Base-by-base conservation (phyloP, 495 filamentous ascomycete genomes). In the Neurospora cerealis region DNA sequence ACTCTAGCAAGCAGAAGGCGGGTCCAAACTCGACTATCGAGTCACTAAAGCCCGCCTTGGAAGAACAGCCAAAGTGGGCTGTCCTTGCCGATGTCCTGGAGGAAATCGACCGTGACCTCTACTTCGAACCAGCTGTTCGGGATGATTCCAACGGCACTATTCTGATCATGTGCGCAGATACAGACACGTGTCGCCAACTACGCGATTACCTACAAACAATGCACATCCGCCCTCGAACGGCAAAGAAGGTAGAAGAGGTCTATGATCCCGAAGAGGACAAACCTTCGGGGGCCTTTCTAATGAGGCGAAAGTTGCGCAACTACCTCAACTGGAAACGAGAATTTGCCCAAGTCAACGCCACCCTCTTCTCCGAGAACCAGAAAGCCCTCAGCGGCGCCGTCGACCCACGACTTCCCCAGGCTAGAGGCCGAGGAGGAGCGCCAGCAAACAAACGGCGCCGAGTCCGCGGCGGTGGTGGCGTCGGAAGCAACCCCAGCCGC, bases 151-250 rank as follows among this genome's bases (percentile, higher is more conserved):
- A 94, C 79, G 92, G 92, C 54, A 93, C 93, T 96, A 54, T 81
- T n/a, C n/a, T 99, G 42, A 93, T 99, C 75, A 98, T 99, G 96
- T 98, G 96, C 78, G 90, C 90, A 15, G 96, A 97, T 77, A 89
- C 92, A 77, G 90, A 90, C 69, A 97, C 93, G 19, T 97, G 94
- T 78, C 89, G 91, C 13, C 96, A 99, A 77, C 86, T 99, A 39
- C 89, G 94, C 54, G 95, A 98, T 78, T 98, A 93, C 79, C 85
- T 99, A 40, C 92, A 95, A 76, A 93, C 89, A 4, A 97, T 98
- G 95, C 89, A 96, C 80, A 87, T 94, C n/a, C 85, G 84, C 46
- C 84, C 90, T 6, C 83, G 88, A 77, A 85, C 74, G 28, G 82
- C 84, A 44, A 80, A 80, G 42, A 81, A 79, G 72, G 73, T 80